Percentiles rank a stretch among this genome's conserved stretches.
Evolutionary conservation across 1,139 yeast species (phyloP).

Genomic region (Kazachstania sp.): DNA sequence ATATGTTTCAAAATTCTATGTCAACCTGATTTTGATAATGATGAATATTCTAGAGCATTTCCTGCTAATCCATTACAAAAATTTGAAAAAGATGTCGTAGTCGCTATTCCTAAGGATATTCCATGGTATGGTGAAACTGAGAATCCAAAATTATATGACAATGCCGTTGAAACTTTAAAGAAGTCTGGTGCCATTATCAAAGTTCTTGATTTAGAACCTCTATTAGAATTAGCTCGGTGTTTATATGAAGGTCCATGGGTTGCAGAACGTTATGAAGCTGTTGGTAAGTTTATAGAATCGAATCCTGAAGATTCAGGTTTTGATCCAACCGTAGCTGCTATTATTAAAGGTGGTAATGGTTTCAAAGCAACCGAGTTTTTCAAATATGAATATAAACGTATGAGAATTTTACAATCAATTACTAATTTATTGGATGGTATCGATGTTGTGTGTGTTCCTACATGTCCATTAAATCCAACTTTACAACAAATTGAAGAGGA

Average conservation of each 20-base stretch:
- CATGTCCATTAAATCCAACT: conserved; percentile 87
- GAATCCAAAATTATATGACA: conserved; percentile 59
- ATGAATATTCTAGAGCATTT: conserved; percentile 69
- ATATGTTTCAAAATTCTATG: conserved; percentile 61
- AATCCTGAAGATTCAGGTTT: conserved; percentile 62
- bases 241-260: conserved; percentile 99
- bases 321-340: conserved; percentile 75
- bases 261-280: conserved; percentile 84
- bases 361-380: conserved; percentile 78
- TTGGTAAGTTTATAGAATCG: conserved; percentile 60
- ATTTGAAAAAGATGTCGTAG: conserved; percentile 50
- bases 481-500: conserved; percentile 61
- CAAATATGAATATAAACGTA: conserved; percentile 76
- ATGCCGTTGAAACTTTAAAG: conserved; percentile 52
- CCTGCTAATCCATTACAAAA: conserved; percentile 57
- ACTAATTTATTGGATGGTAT: conserved; percentile 45
- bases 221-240: conserved; percentile 76
- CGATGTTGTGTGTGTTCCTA: conserved; percentile 81
- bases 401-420: conserved; percentile 61
- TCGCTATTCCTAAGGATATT: conserved; percentile 68
- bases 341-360: conserved; percentile 68
- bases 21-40: conserved; percentile 57
- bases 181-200: conserved; percentile 50
- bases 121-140: conserved; percentile 75
- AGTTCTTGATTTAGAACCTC: conserved; percentile 60